These are phyloP conservation scores for Stevia rebaudiana DNA, from an alignment of 140 eudicot species.

Conservation along the genomic window DNA sequence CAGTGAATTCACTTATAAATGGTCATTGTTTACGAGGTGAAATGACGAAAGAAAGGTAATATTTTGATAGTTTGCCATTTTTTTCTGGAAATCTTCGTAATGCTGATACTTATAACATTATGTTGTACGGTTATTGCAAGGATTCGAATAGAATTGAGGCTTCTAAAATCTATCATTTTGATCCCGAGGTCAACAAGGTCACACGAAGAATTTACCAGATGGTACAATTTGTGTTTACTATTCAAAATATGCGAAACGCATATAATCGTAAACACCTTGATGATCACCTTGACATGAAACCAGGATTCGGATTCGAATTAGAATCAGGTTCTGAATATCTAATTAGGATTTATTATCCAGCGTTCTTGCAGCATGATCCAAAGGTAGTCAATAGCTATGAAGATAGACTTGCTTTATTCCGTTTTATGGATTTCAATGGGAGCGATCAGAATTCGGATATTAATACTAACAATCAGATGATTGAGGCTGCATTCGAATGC, in stretches of 20 bases:
- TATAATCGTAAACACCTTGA: too few species aligned
- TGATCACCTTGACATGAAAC: too few species aligned
- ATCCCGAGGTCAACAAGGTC: not conserved
- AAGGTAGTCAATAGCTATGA: not conserved
- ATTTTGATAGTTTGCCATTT: not conserved
- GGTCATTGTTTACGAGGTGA: slow-evolving; percentile 9
- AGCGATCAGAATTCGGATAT: not conserved
- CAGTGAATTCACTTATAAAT: not conserved
- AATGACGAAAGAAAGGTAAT: not conserved
- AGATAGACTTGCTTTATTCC: not conserved
- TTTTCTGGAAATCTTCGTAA: too few species aligned
- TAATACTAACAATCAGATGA: not conserved
- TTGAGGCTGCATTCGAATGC: too few species aligned
- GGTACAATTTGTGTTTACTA: too few species aligned
- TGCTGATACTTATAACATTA: slow-evolving; percentile 3
- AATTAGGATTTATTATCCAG: not conserved
- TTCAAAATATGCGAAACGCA: too few species aligned
- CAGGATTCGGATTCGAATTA: too few species aligned
- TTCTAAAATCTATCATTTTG: not conserved
- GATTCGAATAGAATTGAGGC: not conserved
- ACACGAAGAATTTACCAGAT: too few species aligned
- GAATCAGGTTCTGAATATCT: not conserved
- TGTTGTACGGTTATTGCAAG: slow-evolving; percentile 6
- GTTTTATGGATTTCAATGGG: not conserved
- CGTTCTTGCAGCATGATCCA: not conserved